Base-by-base conservation (phyloP, 805 yeast species). In the Saccharomycodes ludwigii region DNA sequence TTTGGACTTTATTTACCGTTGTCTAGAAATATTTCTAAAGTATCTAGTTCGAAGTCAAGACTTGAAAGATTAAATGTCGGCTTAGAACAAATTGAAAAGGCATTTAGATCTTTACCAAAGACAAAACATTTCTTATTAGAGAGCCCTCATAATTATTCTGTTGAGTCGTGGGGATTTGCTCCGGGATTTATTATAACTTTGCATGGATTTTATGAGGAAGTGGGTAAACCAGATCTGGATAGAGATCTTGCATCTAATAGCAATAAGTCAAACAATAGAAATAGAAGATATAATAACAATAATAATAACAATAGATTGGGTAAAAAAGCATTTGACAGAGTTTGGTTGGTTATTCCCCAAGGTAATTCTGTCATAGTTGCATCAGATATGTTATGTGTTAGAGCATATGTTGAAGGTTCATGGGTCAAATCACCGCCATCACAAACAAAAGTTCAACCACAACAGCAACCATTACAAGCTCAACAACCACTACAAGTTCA, bases 171-270 rank as follows among this genome's bases (percentile, higher is more conserved):
- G 62, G 68, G 85, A 17, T 69, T 65, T 35, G 74, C 82, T 6
- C 74, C 70, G 29, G 95, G 94, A 5, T 73, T 91, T 45, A 64
- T 81, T 46, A 68, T 88, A 27, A 63, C 73, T 1, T 56, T 88
- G 11, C 98, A 91, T 58, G 98, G 98, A 4, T 76, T 71, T 36
- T 88, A 72, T 48, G 74, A 73, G 31, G 97, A 91, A 54, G 51
- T 57, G 15, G 75, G 61, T 1, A 63, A 61, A 14, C 84, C 86
- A 1, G 68, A 65, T 20, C 29, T 45, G 4, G 59, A 54, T 27
- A 34, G 50, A 14, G 43, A 41, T 29, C 40, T 37, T 24, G 40
- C 49, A 25, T 35, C 48, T 4, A 45, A 40, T 18, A 38, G 35
- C 14, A 31, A 40, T 7, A 26, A 40, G 21, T 36, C 47, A 33